Conservation (phyloP, 1,139 yeast genomes). For the Candida glucosophila region DNA sequence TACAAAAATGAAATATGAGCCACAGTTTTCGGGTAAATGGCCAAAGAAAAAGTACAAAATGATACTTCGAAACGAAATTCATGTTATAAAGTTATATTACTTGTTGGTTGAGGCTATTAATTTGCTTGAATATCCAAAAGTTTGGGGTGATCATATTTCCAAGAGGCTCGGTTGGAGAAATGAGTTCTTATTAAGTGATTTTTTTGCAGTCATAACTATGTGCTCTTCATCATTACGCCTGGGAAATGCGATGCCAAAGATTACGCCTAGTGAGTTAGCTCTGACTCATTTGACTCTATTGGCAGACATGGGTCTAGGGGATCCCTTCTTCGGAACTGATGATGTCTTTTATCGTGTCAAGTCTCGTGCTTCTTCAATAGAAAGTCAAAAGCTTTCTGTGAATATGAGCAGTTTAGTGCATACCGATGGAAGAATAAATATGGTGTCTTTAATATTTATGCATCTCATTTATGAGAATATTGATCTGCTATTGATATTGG, state of each 20-base stretch:
- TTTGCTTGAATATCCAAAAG: conserved; percentile 17
- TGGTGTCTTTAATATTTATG: conserved; percentile 20
- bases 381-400: conserved; percentile 3
- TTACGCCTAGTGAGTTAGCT: conserved; percentile 25
- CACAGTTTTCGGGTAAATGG: conserved; percentile 28
- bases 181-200: conserved; percentile 21
- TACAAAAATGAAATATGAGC: conserved; percentile 22
- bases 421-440: conserved; percentile 24
- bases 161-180: conserved; percentile 25
- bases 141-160: conserved; percentile 21
- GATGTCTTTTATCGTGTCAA: no score
- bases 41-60: conserved; percentile 20
- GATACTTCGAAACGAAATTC: conserved; percentile 18
- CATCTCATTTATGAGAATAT: conserved; percentile 25
- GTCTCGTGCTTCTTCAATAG: no score
- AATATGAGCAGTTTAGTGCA: conserved; percentile 24
- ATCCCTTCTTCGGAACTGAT: conserved; percentile 14
- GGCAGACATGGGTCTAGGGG: conserved; percentile 16
- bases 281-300: conserved; percentile 23
- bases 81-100: conserved; percentile 21
- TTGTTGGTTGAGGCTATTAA: conserved; percentile 17
- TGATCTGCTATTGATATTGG: conserved; percentile 22
- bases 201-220: conserved; percentile 26
- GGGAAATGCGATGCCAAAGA: conserved; percentile 22
- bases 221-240: conserved; percentile 21